These are phyloP conservation scores for Eragrostis curvula DNA, from an alignment of 176 grass and related monocot genomes.

Conservation along the genomic window DNA sequence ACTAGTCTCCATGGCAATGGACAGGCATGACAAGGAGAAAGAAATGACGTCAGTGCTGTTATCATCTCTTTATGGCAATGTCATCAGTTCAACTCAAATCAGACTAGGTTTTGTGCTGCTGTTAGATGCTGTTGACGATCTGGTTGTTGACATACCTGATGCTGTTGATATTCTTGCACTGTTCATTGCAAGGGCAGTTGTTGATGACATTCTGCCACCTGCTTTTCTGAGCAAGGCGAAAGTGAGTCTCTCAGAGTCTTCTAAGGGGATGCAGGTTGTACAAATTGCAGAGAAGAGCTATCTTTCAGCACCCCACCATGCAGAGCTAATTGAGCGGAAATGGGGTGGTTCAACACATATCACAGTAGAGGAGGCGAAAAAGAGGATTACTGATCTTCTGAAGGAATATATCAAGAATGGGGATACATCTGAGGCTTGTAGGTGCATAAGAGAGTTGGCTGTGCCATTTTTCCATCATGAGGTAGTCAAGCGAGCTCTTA, in stretches of 20 bases:
- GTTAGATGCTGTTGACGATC: slow-evolving; percentile 85
- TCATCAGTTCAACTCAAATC: slow-evolving; percentile 80
- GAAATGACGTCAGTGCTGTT: slow-evolving; percentile 92
- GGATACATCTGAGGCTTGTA: slow-evolving; percentile 78
- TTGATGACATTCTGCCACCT: slow-evolving; percentile 94
- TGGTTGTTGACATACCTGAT: slow-evolving; percentile 86
- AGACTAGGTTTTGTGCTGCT: slow-evolving; percentile 88
- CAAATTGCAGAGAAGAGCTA: slow-evolving; percentile 95
- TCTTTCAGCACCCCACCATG: slow-evolving; percentile 95
- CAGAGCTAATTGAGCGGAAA: slow-evolving; percentile 80
- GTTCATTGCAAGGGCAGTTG: slow-evolving; percentile 91
- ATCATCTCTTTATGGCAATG: slow-evolving; percentile 74
- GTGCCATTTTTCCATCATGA: slow-evolving; percentile 98
- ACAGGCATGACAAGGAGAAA: slow-evolving; percentile 95
- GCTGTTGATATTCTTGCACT: slow-evolving; percentile 82
- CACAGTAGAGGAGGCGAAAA: slow-evolving; percentile 87
- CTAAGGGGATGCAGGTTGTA: slow-evolving; percentile 78
- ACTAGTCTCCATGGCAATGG: slow-evolving; percentile 94
- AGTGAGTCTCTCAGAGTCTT: slow-evolving; percentile 66
- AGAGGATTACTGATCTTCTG: slow-evolving; percentile 79
- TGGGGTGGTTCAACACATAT: slow-evolving; percentile 82
- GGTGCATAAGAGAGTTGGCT: slow-evolving; percentile 92
- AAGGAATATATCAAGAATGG: slow-evolving; percentile 90
- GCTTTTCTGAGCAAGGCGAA: slow-evolving; percentile 77
- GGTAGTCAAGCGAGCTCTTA: slow-evolving; percentile 87